Conservation (phyloP, 371 early-diverging fungal species). For the Mucor velutinosus region DNA sequence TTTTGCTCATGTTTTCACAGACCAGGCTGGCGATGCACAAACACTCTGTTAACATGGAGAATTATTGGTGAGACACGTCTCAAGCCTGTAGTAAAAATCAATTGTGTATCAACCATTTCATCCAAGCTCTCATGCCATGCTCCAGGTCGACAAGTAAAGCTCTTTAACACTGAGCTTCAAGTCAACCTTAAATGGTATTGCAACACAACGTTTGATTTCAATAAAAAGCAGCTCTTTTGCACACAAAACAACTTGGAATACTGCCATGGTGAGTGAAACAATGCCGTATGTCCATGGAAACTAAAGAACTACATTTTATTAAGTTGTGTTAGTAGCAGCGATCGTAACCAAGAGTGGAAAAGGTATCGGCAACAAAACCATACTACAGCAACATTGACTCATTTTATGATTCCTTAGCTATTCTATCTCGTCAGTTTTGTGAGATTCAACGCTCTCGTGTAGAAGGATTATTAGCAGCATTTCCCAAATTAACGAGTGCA, state of each 20-base stretch:
- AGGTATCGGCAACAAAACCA: constrained; percentile 54
- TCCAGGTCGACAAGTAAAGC: neutral
- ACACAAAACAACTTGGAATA: neutral
- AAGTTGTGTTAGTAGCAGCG: constrained; percentile 87
- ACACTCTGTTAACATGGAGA: too few species aligned
- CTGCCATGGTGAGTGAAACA: neutral
- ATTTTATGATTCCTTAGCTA: constrained; percentile 56
- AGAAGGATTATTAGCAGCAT: constrained; percentile 93
- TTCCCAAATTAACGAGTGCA: constrained; percentile 90
- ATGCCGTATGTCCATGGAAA: neutral
- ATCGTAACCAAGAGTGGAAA: constrained; percentile 93
- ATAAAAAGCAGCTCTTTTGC: neutral
- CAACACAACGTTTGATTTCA: neutral
- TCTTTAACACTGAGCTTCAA: neutral
- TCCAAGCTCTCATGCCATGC: too few species aligned
- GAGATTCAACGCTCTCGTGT: constrained; percentile 95
- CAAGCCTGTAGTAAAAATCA: too few species aligned
- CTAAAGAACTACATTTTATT: neutral
- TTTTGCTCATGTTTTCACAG: too few species aligned
- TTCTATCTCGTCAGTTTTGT: constrained; percentile 95
- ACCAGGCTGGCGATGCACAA: too few species aligned
- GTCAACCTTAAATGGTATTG: neutral
- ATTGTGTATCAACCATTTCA: too few species aligned
- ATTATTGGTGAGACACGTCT: too few species aligned
- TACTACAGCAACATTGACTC: too few species aligned